Evolutionary conservation across 164 flowering plant species (phyloP).

Genomic region (Protea cynaroides): DNA sequence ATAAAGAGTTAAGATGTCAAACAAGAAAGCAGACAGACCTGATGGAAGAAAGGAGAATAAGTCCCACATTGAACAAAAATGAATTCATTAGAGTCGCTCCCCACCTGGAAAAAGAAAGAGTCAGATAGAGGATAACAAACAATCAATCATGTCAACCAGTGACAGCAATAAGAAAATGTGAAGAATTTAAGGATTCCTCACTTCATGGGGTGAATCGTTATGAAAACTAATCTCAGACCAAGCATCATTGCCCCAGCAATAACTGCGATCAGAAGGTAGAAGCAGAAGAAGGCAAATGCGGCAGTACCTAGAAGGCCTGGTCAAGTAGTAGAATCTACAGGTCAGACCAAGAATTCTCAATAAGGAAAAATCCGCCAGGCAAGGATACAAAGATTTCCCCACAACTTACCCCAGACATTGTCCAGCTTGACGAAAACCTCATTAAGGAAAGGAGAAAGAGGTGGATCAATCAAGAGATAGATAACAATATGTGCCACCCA

Average conservation of each 20-base stretch:
- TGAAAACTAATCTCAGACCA: slow-evolving; percentile 88
- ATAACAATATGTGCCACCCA: slow-evolving; percentile 95
- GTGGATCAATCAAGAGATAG: slow-evolving; percentile 82
- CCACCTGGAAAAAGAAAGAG: slow-evolving; percentile 52
- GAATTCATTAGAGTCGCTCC: slow-evolving; percentile 98
- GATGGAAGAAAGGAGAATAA: slow-evolving; percentile 94
- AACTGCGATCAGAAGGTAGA: slow-evolving; percentile 92
- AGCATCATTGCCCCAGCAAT: slow-evolving; percentile 98
- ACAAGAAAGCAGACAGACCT: slow-evolving; percentile 37
- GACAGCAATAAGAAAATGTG: slow-evolving; percentile 3
- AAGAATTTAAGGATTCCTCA: slow-evolving; percentile 22
- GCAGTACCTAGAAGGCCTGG: slow-evolving; percentile 96
- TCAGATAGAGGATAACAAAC: background rate
- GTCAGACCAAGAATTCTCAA: slow-evolving; percentile 8
- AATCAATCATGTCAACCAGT: background rate
- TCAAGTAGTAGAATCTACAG: slow-evolving; percentile 12
- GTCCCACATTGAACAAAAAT: slow-evolving; percentile 90
- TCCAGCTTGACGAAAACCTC: slow-evolving; percentile 93
- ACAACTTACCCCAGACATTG: slow-evolving; percentile 74
- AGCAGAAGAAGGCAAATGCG: slow-evolving; percentile 98
- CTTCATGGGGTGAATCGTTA: slow-evolving; percentile 99
- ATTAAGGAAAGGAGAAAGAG: slow-evolving; percentile 85
- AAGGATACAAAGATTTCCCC: background rate
- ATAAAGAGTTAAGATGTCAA: background rate
- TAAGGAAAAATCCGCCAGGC: background rate